Conservation (phyloP, 768 basidiomycete species). For the Russula earlei region DNA sequence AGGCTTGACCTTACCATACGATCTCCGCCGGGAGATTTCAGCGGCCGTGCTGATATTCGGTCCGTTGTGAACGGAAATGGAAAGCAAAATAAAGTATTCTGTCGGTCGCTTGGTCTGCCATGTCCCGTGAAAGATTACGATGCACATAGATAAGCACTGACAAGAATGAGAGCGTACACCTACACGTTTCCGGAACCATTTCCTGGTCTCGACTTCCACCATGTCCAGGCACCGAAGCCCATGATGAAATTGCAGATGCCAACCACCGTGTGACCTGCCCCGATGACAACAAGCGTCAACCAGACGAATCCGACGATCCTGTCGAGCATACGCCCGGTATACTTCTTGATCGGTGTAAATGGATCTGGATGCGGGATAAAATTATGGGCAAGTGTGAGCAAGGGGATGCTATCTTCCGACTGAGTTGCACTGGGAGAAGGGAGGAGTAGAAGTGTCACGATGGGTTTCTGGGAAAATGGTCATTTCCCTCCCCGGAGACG, state of each 20-base stretch:
- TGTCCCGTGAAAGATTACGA: background rate
- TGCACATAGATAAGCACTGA: background rate
- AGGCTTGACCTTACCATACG: background rate
- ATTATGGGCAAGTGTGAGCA: conserved; percentile 40
- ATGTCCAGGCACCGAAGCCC: conserved; percentile 57
- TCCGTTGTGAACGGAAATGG: background rate
- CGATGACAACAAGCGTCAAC: conserved; percentile 66
- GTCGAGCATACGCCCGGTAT: conserved; percentile 58
- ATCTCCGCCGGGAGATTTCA: conserved; percentile 1
- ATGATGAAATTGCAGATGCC: conserved; percentile 66
- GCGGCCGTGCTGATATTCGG: background rate
- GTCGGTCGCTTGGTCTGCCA: background rate
- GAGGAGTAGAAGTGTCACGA: conserved; percentile 64
- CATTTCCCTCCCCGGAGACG: background rate
- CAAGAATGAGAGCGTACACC: background rate
- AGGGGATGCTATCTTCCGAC: conserved; percentile 27
- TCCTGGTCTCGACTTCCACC: conserved; percentile 25
- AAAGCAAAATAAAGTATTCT: background rate
- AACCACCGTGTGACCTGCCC: conserved; percentile 63
- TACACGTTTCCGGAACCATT: conserved; percentile 9
- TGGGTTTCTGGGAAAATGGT: conserved; percentile 61
- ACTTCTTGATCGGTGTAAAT: conserved; percentile 45
- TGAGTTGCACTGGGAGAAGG: conserved; percentile 32
- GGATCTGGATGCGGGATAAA: conserved; percentile 50
- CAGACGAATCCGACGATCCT: conserved; percentile 69